phyloP scores from a whole-genome alignment of 257 asterid species.

The Schizonepeta tenuifolia region DNA sequence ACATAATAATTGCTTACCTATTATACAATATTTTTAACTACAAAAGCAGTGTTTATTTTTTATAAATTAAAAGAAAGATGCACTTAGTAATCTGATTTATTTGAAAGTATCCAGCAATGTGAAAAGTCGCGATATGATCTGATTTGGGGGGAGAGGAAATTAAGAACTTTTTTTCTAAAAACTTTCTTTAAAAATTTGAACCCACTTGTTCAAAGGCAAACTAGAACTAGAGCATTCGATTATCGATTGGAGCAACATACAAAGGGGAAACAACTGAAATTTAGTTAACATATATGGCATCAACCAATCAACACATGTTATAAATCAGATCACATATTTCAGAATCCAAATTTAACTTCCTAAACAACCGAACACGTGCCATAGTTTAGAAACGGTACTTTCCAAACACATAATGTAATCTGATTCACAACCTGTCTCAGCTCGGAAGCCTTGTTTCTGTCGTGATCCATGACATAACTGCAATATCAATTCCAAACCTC shows the following conservation, averaged over 20 bases:
- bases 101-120: not conserved
- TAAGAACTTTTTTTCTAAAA: not conserved
- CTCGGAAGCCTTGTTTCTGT: slow-evolving; percentile 78
- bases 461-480: slow-evolving; percentile 94
- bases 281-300: not conserved
- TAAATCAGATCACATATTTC: slow-evolving; percentile 1
- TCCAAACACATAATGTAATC: slow-evolving; percentile 8
- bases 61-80: not conserved
- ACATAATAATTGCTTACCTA: not conserved
- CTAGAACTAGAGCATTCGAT: not conserved
- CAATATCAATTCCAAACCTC: slow-evolving; percentile 32
- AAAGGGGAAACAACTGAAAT: not conserved
- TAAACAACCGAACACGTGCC: slow-evolving; percentile 23
- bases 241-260: slow-evolving; percentile 8
- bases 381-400: not conserved
- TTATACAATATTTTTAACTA: not conserved
- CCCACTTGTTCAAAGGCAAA: not conserved
- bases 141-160: not conserved
- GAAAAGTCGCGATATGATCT: not conserved
- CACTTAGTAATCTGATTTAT: not conserved
- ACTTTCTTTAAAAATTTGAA: not conserved
- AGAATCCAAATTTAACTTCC: slow-evolving; percentile 17
- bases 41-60: not conserved
- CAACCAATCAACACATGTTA: slow-evolving; percentile 15
- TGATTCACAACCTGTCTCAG: slow-evolving; percentile 76